Evolutionary conservation across 2,329 filamentous ascomycete species (phyloP), one percentile per base, ranked within the genome.

Genomic region (Hypoxylon rubiginosum): DNA sequence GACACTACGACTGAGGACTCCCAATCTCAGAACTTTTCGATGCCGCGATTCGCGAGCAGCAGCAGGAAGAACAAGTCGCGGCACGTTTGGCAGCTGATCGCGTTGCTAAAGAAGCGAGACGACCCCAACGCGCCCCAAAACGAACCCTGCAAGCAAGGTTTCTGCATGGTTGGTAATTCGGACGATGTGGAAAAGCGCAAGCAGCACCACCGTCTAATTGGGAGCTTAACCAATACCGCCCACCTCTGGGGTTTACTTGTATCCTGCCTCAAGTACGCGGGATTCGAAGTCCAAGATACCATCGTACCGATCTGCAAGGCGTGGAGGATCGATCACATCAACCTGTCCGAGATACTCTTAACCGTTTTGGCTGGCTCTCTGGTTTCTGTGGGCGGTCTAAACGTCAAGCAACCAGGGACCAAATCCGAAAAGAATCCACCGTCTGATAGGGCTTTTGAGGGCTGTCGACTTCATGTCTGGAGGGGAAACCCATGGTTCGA

Each of bases 311-410:
- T 63, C 9, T 53, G 32, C 46, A 63, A 63, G 36, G 53, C 60
- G 2, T 63, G 54, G 54, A 46, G 54, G 24, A 6, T 53, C 24
- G 39, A 53, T 48, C 60, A 63, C 8, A 63, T 63, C 28, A 63
- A 58, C 48, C 13, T 58, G 24, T 45, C 53, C 11, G 60, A 63
- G 54, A 63, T 63, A 15, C 60, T 63, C 30, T 10, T 63, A 9
- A 63, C 60, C 34, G 36, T 63, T 4, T n/a, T 63, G 10, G 39
- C 60, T 1, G 60, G 60, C 0, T 63, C 60, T 15, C 49, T 63
- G 17, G 24, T 63, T 21, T 53, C 60, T 2, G 46, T 63, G 13
- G 36, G 30, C 7, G 60, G 60, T 28, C 17, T 63, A 24, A 63
- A 63, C 49, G 54, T 63, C 13, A 26, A 45, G 7, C 36, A 21